phyloP scores from a whole-genome alignment of 164 flowering plant species.

The Hamamelis virginiana region DNA sequence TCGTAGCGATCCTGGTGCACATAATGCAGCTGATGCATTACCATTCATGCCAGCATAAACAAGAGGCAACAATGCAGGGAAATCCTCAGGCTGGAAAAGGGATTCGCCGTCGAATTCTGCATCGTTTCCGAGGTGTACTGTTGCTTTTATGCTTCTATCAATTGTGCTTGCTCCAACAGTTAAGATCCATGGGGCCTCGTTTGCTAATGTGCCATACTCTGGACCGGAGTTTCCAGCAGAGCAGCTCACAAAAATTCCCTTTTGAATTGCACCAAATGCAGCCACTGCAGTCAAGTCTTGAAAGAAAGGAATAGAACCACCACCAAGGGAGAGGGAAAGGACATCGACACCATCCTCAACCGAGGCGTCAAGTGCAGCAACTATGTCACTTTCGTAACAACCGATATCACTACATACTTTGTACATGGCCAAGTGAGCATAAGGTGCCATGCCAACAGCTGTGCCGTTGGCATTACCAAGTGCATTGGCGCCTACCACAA shows the following conservation, averaged over 20 bases:
- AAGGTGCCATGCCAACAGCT: conserved; percentile 32
- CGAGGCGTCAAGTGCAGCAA: conserved; percentile 32
- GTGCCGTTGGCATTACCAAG: conserved; percentile 27
- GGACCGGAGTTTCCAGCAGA: conserved; percentile 36
- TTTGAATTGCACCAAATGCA: conserved; percentile 27
- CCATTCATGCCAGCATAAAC: conserved; percentile 28
- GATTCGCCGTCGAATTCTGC: conserved; percentile 26
- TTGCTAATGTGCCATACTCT: conserved; percentile 1
- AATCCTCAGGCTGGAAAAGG: conserved; percentile 25
- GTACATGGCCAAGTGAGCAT: conserved; percentile 34
- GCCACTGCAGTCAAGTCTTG: conserved; percentile 16
- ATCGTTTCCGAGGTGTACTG: conserved; percentile 27
- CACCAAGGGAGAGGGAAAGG: conserved; percentile 30
- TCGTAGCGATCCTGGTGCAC: conserved; percentile 19
- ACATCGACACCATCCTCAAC: conserved; percentile 36
- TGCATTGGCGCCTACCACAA: conserved; percentile 18
- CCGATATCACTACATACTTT: conserved; percentile 15
- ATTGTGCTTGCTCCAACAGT: conserved; percentile 38
- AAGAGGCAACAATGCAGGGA: conserved; percentile 18
- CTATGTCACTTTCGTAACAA: conserved; percentile 16
- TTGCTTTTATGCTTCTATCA: conserved; percentile 25
- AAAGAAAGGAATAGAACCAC: conserved; percentile 4
- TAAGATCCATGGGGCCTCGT: conserved; percentile 40
- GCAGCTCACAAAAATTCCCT: conserved; percentile 28
- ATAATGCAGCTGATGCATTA: conserved; percentile 6